Evolutionary conservation across 202 grass and related monocot species (phyloP).

Genomic region (Panicum hallii): DNA sequence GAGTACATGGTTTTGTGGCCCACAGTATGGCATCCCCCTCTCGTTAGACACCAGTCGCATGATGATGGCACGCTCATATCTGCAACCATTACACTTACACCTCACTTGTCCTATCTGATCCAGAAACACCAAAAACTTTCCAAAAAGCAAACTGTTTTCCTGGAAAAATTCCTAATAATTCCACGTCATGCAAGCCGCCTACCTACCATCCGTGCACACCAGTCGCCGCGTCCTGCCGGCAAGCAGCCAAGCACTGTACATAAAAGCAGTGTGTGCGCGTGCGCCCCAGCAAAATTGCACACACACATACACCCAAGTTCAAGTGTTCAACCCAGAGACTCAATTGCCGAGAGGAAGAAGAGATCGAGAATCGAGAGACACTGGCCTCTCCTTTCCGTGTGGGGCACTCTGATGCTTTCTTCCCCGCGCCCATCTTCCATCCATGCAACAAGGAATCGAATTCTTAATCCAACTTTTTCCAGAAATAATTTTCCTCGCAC

Average conservation of each 20-base stretch:
- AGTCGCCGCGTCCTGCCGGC: not conserved
- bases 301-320: not conserved
- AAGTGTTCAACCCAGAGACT: constrained; percentile 4
- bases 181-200: not conserved
- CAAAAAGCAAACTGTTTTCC: not conserved
- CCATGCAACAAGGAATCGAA: constrained; percentile 49
- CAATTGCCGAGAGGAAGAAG: not conserved
- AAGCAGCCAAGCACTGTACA: not conserved
- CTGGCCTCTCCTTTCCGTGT: constrained; percentile 51
- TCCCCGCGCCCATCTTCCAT: constrained; percentile 3
- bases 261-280: not conserved
- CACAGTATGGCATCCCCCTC: not conserved
- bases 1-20: constrained; percentile 42
- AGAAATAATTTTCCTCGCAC: not conserved
- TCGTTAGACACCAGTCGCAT: not conserved
- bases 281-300: not conserved
- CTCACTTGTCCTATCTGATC: not conserved
- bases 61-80: not conserved
- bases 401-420: constrained; percentile 53
- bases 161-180: not conserved
- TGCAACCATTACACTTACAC: not conserved
- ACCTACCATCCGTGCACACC: not conserved
- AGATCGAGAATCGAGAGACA: constrained; percentile 12
- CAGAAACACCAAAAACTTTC: not conserved
- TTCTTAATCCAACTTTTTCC: not conserved